Evolutionary conservation across 306 rosid species (phyloP).

Genomic region (Quercus engelmannii): DNA sequence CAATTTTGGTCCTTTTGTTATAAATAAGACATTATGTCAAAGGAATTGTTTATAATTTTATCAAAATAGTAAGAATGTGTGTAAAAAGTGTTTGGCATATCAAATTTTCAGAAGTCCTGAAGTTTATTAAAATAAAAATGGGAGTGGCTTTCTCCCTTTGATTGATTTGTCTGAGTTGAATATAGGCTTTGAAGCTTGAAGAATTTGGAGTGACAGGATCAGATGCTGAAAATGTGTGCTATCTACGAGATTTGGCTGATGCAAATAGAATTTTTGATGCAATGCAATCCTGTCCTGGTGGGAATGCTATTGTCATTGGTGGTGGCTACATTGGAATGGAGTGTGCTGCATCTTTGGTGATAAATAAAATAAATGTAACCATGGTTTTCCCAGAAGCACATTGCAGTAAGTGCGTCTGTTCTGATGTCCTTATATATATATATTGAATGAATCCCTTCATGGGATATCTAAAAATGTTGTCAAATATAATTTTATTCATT

Average conservation of each 20-base stretch:
- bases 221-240: constrained; percentile 91
- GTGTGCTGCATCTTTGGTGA: constrained; percentile 94
- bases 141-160: not conserved
- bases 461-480: not conserved
- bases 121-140: not conserved
- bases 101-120: not conserved
- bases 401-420: constrained; percentile 67
- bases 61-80: not conserved
- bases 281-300: constrained; percentile 65
- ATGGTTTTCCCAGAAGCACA: constrained; percentile 98
- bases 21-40: not conserved
- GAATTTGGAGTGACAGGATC: constrained; percentile 96
- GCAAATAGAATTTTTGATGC: constrained; percentile 69
- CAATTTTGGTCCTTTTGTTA: not conserved
- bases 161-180: not conserved
- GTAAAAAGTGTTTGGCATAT: not conserved
- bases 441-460: not conserved
- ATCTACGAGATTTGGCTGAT: constrained; percentile 74
- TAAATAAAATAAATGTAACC: constrained; percentile 79
- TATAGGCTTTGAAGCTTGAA: constrained; percentile 87
- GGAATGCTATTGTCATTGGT: constrained; percentile 93
- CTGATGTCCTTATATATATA: not conserved
- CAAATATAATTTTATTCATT: not conserved
- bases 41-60: not conserved
- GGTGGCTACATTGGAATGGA: constrained; percentile 99